Conservation (phyloP, 495 filamentous ascomycete genomes). For the Penicillium manginii region DNA sequence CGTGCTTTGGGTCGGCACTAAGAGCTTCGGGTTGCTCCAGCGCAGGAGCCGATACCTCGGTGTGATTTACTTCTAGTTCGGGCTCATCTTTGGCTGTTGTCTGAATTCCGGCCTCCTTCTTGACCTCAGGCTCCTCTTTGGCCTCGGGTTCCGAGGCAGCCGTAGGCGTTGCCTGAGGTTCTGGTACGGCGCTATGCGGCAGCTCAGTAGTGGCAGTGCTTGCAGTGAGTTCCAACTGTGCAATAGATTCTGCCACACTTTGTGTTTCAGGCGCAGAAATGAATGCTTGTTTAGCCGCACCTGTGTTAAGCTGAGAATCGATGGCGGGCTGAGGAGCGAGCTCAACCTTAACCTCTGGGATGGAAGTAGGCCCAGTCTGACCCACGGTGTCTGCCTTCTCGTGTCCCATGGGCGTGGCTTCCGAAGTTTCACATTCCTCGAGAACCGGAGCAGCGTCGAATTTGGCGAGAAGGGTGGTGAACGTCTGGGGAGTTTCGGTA, state of each 20-base stretch:
- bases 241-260: neutral
- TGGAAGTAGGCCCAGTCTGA: constrained; percentile 46
- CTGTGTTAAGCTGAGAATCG: neutral
- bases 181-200: neutral
- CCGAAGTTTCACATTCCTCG: constrained; percentile 16
- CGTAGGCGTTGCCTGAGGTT: constrained; percentile 31
- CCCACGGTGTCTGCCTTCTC: neutral
- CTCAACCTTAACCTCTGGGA: constrained; percentile 26
- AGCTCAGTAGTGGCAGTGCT: neutral
- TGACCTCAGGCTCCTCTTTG: neutral
- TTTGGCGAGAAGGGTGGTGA: constrained; percentile 46
- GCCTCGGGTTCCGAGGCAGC: neutral
- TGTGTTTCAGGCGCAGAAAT: neutral
- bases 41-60: neutral
- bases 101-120: neutral
- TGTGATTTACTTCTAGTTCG: no score
- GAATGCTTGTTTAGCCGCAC: neutral
- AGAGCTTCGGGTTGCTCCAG: constrained; percentile 7
- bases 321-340: neutral
- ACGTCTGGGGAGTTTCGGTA: constrained; percentile 49
- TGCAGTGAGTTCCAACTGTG: neutral
- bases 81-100: neutral
- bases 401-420: neutral
- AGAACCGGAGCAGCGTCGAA: constrained; percentile 44
- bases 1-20: neutral